These are phyloP conservation scores for Penicillium pulvis DNA, from an alignment of 495 filamentous ascomycete species.

Conservation along the genomic window DNA sequence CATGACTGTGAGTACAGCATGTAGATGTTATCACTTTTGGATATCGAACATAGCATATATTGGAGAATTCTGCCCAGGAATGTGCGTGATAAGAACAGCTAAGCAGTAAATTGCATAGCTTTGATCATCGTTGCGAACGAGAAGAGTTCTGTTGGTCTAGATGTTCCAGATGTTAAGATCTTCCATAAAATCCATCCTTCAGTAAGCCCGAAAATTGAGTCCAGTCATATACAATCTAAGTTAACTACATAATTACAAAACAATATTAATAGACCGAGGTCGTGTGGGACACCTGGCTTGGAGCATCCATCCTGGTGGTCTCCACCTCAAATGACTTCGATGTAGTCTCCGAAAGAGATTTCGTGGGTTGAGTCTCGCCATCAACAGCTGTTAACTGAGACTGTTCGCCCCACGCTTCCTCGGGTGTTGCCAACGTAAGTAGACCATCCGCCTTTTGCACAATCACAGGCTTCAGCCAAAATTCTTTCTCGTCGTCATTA, in stretches of 20 bases:
- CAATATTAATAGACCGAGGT: neutral
- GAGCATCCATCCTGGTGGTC: neutral
- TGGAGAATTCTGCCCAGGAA: too few relatives aligned
- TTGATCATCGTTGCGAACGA: too few relatives aligned
- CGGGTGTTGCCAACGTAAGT: neutral
- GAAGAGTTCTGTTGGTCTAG: too few relatives aligned
- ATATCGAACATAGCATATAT: too few relatives aligned
- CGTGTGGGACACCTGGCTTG: neutral
- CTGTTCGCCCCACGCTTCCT: slow-evolving; percentile 11
- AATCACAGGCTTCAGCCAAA: slow-evolving; percentile 4
- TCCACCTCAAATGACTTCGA: neutral
- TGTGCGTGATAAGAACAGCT: too few relatives aligned
- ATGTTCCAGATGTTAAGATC: too few relatives aligned
- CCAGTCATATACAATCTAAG: neutral
- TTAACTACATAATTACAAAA: neutral
- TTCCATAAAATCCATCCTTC: too few relatives aligned
- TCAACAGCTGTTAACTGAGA: slow-evolving; percentile 9
- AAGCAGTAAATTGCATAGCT: too few relatives aligned
- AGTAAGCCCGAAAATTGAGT: neutral
- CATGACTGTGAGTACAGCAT: too few relatives aligned
- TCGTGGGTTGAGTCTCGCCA: neutral
- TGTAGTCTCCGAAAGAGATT: neutral
- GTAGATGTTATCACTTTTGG: too few relatives aligned
- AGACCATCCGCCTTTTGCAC: neutral
- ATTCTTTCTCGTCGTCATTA: neutral